phyloP scores from a whole-genome alignment of 2,329 filamentous ascomycete genomes.

The Myotisia sp. region DNA sequence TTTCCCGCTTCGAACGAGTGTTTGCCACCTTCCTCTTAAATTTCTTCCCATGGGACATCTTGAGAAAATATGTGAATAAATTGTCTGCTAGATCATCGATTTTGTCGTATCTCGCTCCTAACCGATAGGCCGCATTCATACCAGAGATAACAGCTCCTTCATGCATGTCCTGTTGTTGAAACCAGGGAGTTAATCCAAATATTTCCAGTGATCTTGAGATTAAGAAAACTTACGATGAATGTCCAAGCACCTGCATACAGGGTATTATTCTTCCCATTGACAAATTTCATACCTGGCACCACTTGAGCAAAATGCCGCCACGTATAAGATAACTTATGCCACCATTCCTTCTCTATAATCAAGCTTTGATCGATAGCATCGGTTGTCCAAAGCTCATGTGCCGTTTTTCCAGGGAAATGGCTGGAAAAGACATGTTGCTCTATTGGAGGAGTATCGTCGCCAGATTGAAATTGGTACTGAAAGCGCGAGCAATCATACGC shows the following conservation, averaged over 20 bases:
- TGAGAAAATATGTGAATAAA: constrained; percentile 22
- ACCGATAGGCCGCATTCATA: constrained; percentile 54
- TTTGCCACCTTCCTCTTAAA: constrained; percentile 4
- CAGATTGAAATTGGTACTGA: constrained; percentile 51
- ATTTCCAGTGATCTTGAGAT: too few species aligned
- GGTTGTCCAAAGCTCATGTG: constrained; percentile 44
- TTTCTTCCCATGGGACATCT: constrained; percentile 8
- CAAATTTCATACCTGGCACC: constrained; percentile 57
- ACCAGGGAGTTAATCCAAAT: too few species aligned
- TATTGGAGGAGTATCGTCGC: constrained; percentile 25
- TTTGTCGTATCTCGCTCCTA: constrained; percentile 47
- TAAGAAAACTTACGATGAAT: constrained; percentile 47
- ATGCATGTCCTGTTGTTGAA: constrained; percentile 35
- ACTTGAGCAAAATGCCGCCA: constrained; percentile 48
- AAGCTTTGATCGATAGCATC: constrained; percentile 43
- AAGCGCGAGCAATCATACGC: constrained; percentile 65
- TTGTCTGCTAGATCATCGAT: constrained; percentile 22
- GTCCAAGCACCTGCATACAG: constrained; percentile 55
- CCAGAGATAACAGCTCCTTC: constrained; percentile 58
- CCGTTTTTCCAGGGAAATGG: constrained; percentile 45
- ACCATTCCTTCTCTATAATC: constrained; percentile 46
- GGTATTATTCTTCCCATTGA: constrained; percentile 51
- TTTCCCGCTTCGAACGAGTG: too few species aligned
- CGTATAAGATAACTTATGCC: constrained; percentile 48
- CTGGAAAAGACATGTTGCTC: constrained; percentile 56